Evolutionary conservation across 495 filamentous ascomycete species (phyloP).

Genomic region (Apodospora peruviana): DNA sequence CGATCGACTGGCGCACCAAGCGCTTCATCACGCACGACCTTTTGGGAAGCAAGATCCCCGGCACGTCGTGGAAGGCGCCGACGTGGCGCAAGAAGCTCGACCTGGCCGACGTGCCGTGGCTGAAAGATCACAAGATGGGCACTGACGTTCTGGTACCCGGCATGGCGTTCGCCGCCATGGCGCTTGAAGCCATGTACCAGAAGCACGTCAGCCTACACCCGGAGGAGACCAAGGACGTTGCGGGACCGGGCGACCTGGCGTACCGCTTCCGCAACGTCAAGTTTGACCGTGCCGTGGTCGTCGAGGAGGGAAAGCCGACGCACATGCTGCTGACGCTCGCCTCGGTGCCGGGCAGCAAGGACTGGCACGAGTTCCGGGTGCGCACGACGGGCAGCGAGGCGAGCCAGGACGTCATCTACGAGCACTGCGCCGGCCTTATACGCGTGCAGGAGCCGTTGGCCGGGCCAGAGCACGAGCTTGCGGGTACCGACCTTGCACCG

Average conservation of each 20-base stretch:
- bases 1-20: constrained; percentile 1
- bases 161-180: constrained; percentile 9
- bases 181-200: constrained; percentile 14
- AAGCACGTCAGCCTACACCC: not conserved
- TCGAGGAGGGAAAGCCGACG: constrained; percentile 4
- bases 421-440: constrained; percentile 10
- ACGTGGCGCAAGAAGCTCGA: constrained; percentile 39
- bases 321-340: not conserved
- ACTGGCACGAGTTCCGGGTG: constrained; percentile 15
- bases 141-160: constrained; percentile 13
- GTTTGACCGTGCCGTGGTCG: constrained; percentile 7
- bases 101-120: constrained; percentile 24
- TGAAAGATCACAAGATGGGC: constrained; percentile 35
- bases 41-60: constrained; percentile 4
- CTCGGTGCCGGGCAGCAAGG: not conserved
- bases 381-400: not conserved
- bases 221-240: not conserved
- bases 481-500: not conserved
- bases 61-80: constrained; percentile 14
- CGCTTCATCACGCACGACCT: constrained; percentile 8
- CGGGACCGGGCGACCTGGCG: not conserved
- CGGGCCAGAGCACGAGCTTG: not conserved
- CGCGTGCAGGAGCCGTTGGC: not conserved
- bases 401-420: not conserved
- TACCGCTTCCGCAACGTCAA: constrained; percentile 26